These are phyloP conservation scores for Pythium brachiatum DNA, from an alignment of 352 stramenopile genomes.

Conservation along the genomic window DNA sequence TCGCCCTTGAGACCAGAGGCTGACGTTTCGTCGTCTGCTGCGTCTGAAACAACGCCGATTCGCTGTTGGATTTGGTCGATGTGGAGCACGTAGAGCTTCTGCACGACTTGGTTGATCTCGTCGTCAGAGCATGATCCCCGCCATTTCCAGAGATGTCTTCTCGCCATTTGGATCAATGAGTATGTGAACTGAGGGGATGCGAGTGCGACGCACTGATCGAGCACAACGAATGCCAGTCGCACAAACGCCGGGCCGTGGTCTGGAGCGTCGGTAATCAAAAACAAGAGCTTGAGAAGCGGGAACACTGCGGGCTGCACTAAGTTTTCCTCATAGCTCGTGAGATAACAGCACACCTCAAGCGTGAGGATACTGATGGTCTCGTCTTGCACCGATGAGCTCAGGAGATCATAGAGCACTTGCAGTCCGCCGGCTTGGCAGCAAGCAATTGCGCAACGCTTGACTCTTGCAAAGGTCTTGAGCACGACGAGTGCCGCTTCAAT, in stretches of 20 bases:
- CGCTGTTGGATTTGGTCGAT: background rate
- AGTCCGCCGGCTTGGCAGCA: constrained; percentile 29
- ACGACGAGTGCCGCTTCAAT: constrained; percentile 26
- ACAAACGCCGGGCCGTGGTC: constrained; percentile 10
- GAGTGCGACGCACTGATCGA: constrained; percentile 36
- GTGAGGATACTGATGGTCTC: constrained; percentile 23
- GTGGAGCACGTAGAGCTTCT: constrained; percentile 29
- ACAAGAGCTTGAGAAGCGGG: constrained; percentile 33
- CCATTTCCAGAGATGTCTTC: constrained; percentile 32
- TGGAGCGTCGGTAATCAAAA: constrained; percentile 21
- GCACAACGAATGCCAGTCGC: constrained; percentile 31
- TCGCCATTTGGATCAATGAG: constrained; percentile 30
- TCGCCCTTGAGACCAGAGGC: background rate
- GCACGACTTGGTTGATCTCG: constrained; percentile 24
- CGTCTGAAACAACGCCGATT: background rate
- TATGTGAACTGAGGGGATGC: constrained; percentile 19
- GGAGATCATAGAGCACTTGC: constrained; percentile 28
- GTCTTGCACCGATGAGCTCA: constrained; percentile 35
- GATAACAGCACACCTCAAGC: constrained; percentile 38
- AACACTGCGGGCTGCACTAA: constrained; percentile 12
- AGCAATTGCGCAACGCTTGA: constrained; percentile 29
- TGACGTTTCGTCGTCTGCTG: background rate
- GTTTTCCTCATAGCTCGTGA: constrained; percentile 35
- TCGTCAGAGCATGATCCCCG: constrained; percentile 15
- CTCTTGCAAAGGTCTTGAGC: constrained; percentile 28